Evolutionary conservation across 352 stramenopile genomes (phyloP), one percentile per base, ranked within the genome.

Genomic region (Aphanomyces astaci): DNA sequence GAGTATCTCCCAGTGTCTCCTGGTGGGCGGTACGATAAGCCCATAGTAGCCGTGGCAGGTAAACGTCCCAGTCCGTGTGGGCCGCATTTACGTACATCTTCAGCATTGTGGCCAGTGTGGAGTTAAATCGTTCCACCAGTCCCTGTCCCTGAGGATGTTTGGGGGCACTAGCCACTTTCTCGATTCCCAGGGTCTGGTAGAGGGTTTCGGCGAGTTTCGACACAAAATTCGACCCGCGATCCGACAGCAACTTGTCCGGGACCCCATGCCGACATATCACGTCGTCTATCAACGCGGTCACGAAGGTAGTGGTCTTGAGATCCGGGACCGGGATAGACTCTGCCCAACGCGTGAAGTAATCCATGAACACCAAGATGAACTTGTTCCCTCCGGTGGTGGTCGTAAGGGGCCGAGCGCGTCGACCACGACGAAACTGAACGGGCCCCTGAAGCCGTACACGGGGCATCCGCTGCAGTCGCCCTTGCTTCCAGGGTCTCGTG

Each of bases 351-450:
- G n/a, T n/a, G n/a, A n/a, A n/a, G n/a, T n/a, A n/a, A n/a, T n/a
- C n/a, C n/a, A n/a, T n/a, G n/a, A n/a, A n/a, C n/a, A n/a, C 36
- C 36, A 15, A 43, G 15, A 43, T 15, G 36, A 15, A 43, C 7
- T 15, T 15, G 7, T 64, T 64, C 0, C 60, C 73, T 54, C 81
- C 69, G 64, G 80, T 80, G 32, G 81, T 87, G 64, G 82, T 76
- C n/a, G 76, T 27, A 80, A 80, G 2, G 77, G 56, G 56, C 56
- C 49, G 5, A 49, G 56, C 56, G 36, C 87, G 24, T 88, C 72
- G 30, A 89, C 76, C 63, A 27, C 64, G 74, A 70, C 89, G 88
- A 43, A 87, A 77, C 73, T 87, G 89, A 43, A 15, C 36, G 36
- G 15, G 7, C 7, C 15, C 15, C 15, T 43, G 36, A 43, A 15